Percentiles rank a stretch among this genome's conserved stretches.
Conservation (phyloP, 768 basidiomycete species). For the Naematelia aurantialba region DNA sequence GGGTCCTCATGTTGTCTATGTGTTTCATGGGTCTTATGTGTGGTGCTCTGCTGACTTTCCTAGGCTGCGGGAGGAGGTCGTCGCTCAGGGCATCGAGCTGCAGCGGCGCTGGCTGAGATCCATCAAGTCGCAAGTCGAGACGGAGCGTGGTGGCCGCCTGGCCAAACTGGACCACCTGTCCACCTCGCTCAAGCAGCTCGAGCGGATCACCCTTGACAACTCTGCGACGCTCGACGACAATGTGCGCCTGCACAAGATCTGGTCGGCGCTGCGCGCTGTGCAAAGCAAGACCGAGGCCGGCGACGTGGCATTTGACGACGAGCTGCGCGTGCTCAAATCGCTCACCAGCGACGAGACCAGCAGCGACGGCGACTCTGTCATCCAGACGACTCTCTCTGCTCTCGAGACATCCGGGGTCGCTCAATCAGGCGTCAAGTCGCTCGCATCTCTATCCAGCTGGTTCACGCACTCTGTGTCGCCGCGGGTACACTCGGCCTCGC, state of each 20-base stretch:
- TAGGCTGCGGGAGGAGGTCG: conserved; percentile 88
- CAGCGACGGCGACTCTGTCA: conserved; percentile 54
- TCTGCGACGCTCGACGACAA: conserved; percentile 87
- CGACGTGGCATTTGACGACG: conserved; percentile 76
- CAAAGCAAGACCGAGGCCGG: conserved; percentile 63
- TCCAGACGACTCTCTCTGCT: conserved; percentile 69
- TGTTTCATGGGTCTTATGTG: conserved; percentile 4
- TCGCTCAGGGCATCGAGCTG: conserved; percentile 94
- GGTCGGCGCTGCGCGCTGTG: conserved; percentile 85
- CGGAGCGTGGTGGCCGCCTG: conserved; percentile 91
- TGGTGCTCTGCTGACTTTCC: too few relatives aligned
- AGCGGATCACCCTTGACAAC: conserved; percentile 87
- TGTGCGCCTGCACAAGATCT: conserved; percentile 82
- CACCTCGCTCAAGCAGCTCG: conserved; percentile 81
- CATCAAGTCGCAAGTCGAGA: conserved; percentile 90
- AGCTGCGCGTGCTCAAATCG: conserved; percentile 71
- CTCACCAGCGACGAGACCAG: conserved; percentile 50
- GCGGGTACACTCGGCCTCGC: conserved; percentile 77
- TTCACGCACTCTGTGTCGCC: conserved; percentile 79
- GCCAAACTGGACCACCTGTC: conserved; percentile 92
- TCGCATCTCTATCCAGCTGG: conserved; percentile 87
- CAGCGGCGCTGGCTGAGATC: conserved; percentile 96
- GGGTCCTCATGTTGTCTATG: too few relatives aligned
- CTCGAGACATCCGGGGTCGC: conserved; percentile 49
- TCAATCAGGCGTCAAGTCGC: conserved; percentile 64